phyloP scores from a whole-genome alignment of 78 protist genomes.

The Dictyostelium firmibasis region DNA sequence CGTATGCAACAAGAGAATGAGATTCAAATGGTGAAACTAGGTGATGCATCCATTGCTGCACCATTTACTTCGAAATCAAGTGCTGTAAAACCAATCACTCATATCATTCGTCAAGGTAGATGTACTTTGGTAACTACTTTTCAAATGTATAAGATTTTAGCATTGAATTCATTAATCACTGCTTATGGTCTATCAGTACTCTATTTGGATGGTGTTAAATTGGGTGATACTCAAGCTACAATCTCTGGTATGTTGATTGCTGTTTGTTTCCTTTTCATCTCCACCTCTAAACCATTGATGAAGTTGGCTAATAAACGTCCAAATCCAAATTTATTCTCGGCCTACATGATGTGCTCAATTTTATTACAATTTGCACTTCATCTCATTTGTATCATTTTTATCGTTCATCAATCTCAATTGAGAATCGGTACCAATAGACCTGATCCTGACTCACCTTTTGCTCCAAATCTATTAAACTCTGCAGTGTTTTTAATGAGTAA shows the following conservation, averaged over 20 bases:
- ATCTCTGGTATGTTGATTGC: conserved; percentile 87
- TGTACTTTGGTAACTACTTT: conserved; percentile 96
- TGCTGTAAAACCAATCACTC: conserved; percentile 69
- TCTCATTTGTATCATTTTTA: conserved; percentile 69
- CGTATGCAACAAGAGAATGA: conserved; percentile 19
- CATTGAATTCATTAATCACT: conserved; percentile 95
- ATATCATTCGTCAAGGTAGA: conserved; percentile 94
- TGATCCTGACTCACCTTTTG: conserved; percentile 85
- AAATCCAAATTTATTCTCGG: conserved; percentile 81
- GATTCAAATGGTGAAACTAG: conserved; percentile 74
- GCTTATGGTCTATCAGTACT: conserved; percentile 95
- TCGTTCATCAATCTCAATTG: not conserved
- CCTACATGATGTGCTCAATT: conserved; percentile 88
- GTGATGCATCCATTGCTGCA: conserved; percentile 96
- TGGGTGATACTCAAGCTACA: conserved; percentile 96
- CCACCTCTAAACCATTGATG: conserved; percentile 86
- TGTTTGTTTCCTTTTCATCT: conserved; percentile 92
- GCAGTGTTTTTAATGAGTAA: conserved; percentile 87
- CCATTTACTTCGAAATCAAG: conserved; percentile 96
- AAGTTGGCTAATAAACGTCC: conserved; percentile 86
- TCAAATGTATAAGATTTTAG: conserved; percentile 97
- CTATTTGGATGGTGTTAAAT: conserved; percentile 94
- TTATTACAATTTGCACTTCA: conserved; percentile 91
- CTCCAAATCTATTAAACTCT: conserved; percentile 89
- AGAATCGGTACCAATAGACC: not conserved